phyloP scores from a whole-genome alignment of 371 early-diverging fungal genomes.

The Quaeritorhiza haematococci region DNA sequence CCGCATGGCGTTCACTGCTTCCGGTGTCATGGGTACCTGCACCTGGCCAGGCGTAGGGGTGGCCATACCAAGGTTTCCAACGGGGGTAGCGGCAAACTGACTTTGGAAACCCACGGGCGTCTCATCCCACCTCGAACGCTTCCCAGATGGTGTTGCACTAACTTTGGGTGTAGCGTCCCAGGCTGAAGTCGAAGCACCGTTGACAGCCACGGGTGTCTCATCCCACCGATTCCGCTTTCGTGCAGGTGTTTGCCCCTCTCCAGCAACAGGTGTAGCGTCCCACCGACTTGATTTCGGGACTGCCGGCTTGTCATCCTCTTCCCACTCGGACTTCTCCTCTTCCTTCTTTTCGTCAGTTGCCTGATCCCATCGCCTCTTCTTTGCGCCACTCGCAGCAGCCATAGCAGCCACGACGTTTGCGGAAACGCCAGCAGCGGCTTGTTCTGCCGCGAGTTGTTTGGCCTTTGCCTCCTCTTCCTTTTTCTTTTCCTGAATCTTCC shows the following conservation, averaged over 20 bases:
- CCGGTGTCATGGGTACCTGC: constrained; percentile 78
- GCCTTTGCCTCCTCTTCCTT: constrained; percentile 50
- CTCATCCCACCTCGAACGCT: constrained; percentile 51
- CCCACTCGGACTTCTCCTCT: constrained; percentile 56
- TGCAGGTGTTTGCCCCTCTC: constrained; percentile 26
- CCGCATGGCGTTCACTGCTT: constrained; percentile 64
- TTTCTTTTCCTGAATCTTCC: constrained; percentile 68
- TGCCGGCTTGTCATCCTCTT: constrained; percentile 48
- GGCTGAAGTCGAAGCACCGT: constrained; percentile 13
- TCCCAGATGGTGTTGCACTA: constrained; percentile 34
- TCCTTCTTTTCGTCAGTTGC: constrained; percentile 21
- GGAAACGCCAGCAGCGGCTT: constrained; percentile 11
- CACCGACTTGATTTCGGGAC: constrained; percentile 32
- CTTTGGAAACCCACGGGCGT: constrained; percentile 59
- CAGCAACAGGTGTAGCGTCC: constrained; percentile 71
- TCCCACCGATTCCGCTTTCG: constrained; percentile 49
- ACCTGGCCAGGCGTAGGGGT: constrained; percentile 66
- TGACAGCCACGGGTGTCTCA: constrained; percentile 62
- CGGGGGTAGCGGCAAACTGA: constrained; percentile 60
- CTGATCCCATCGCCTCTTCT: constrained; percentile 84
- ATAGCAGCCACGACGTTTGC: constrained; percentile 13
- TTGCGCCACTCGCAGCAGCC: constrained; percentile 24
- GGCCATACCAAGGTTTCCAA: constrained; percentile 52
- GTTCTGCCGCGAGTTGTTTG: constrained; percentile 19
- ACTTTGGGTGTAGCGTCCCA: constrained; percentile 42